Conservation (phyloP, 2,329 filamentous ascomycete species). For the Lecanicillium sp. region DNA sequence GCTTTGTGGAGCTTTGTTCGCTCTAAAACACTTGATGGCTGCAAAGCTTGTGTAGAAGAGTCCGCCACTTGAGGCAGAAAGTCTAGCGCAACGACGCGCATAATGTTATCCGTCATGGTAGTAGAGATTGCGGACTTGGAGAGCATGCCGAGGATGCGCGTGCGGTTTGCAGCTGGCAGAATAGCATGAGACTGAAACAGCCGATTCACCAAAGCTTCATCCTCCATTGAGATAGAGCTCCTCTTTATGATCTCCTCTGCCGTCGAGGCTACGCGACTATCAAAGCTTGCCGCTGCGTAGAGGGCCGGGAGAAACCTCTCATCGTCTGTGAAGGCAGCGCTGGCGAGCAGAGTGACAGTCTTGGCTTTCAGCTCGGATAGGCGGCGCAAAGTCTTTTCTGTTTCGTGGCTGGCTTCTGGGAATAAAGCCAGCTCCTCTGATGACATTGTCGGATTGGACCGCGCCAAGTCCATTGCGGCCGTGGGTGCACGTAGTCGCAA, state of each 20-base stretch:
- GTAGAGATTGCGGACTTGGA: constrained; percentile 71
- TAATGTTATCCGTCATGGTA: constrained; percentile 58
- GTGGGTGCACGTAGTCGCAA: constrained; percentile 36
- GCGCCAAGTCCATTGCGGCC: constrained; percentile 22
- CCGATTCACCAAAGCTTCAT: constrained; percentile 50
- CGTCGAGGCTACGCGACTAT: constrained; percentile 73
- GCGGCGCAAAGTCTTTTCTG: constrained; percentile 47
- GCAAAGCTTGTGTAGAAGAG: constrained; percentile 14
- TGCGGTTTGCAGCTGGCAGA: constrained; percentile 65
- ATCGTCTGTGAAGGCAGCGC: constrained; percentile 74
- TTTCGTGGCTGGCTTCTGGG: constrained; percentile 38
- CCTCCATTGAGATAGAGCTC: constrained; percentile 66
- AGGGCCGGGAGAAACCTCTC: constrained; percentile 80
- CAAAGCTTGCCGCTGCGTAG: constrained; percentile 74
- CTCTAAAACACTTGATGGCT: constrained; percentile 55
- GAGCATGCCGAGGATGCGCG: constrained; percentile 67
- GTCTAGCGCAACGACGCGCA: constrained; percentile 61
- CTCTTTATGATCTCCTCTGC: constrained; percentile 86
- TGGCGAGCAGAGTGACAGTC: constrained; percentile 66
- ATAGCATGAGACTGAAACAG: constrained; percentile 69
- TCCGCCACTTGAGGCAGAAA: constrained; percentile 32
- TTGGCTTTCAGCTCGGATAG: constrained; percentile 43
- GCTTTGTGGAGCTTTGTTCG: constrained; percentile 72
- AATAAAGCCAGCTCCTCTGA: constrained; percentile 22
- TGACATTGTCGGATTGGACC: constrained; percentile 25